Evolutionary conservation across 73 alveolate genomes (phyloP).

Genomic region (Stentor coeruleus): DNA sequence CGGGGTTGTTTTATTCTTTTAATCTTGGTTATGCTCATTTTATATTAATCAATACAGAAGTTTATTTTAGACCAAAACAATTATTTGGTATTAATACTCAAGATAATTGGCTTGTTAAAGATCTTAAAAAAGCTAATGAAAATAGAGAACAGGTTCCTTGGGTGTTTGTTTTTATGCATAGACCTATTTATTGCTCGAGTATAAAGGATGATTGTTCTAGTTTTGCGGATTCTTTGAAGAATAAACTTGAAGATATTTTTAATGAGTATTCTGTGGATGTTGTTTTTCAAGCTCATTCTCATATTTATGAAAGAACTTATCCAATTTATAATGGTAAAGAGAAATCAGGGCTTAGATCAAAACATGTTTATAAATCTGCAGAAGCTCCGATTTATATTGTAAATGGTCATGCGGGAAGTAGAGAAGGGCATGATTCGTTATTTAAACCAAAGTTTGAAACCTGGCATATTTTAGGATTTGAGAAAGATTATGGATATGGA

Average conservation of each 20-base stretch:
- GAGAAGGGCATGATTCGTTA: background rate
- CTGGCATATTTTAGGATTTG: background rate
- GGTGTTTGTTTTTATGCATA: background rate
- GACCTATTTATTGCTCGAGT: conserved; percentile 12
- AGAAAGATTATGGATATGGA: background rate
- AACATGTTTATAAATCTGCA: background rate
- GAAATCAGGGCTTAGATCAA: background rate
- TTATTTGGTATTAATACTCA: background rate
- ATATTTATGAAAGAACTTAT: background rate
- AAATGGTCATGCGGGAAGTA: background rate
- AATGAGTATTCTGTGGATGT: background rate
- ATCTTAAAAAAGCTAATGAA: background rate
- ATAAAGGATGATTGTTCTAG: too few relatives aligned
- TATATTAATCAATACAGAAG: background rate
- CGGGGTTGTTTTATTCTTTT: conserved; percentile 2
- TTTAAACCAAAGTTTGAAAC: background rate
- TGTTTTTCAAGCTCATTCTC: background rate
- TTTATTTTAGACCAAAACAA: background rate
- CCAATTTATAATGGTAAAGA: background rate
- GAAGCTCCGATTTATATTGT: background rate
- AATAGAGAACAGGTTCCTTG: background rate
- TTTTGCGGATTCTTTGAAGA: background rate
- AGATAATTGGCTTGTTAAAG: background rate
- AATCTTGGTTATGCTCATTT: background rate
- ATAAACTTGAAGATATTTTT: background rate